These are phyloP conservation scores for Punica granatum DNA, from an alignment of 345 rosid species.

Conservation along the genomic window DNA sequence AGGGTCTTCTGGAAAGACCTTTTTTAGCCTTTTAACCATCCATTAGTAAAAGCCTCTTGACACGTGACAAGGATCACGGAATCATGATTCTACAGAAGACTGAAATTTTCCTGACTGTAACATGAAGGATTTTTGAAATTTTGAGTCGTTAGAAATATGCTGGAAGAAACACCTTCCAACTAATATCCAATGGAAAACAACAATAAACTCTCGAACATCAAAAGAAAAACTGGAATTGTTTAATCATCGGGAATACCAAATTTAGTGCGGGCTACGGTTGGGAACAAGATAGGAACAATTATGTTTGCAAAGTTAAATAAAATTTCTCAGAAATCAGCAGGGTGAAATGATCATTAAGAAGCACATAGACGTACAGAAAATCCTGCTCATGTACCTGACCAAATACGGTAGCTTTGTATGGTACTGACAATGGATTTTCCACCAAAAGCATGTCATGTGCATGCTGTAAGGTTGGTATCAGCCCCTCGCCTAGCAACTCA, in stretches of 20 bases:
- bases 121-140: neutral
- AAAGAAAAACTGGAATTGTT: neutral
- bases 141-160: neutral
- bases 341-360: neutral
- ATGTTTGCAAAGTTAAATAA: neutral
- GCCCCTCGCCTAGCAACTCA: constrained; percentile 90
- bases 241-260: neutral
- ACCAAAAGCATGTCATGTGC: constrained; percentile 77
- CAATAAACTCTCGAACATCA: neutral
- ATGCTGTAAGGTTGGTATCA: constrained; percentile 86
- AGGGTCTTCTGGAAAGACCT: neutral
- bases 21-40: neutral
- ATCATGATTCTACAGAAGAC: neutral
- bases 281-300: neutral
- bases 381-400: constrained; percentile 55
- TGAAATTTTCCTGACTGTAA: neutral
- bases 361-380: neutral
- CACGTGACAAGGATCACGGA: neutral
- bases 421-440: constrained; percentile 71
- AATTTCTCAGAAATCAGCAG: neutral
- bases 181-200: neutral
- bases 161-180: neutral
- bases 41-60: neutral
- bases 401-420: constrained; percentile 65
- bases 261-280: neutral